Evolutionary conservation across 768 basidiomycete genomes (phyloP).

Genomic region (Suillus spraguei): DNA sequence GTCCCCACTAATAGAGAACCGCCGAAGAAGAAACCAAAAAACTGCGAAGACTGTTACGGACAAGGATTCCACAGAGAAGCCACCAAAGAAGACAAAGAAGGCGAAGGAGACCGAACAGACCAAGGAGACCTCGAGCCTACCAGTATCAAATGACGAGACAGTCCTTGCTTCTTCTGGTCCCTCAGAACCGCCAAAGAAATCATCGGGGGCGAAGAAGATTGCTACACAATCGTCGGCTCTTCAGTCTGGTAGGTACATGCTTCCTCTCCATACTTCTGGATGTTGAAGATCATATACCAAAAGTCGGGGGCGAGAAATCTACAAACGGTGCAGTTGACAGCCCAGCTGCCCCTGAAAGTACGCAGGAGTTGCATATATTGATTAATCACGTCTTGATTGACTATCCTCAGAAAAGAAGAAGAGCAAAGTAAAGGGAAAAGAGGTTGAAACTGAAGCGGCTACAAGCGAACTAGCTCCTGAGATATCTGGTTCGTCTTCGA

Average conservation of each 20-base stretch:
- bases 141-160: not conserved
- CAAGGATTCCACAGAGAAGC: constrained; percentile 2
- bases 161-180: not conserved
- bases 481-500: not conserved
- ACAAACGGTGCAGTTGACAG: not conserved
- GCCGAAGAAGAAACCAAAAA: constrained; percentile 13
- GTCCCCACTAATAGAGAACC: constrained; percentile 6
- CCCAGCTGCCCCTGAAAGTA: not conserved
- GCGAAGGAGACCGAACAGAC: constrained; percentile 3
- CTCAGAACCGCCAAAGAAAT: not conserved
- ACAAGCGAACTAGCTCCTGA: not conserved
- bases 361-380: not conserved
- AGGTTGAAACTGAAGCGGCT: not conserved
- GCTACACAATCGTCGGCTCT: too few species aligned
- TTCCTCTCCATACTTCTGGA: not conserved
- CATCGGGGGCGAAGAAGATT: not conserved
- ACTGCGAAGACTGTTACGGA: not conserved
- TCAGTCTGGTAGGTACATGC: not conserved
- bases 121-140: not conserved
- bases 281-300: not conserved
- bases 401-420: not conserved
- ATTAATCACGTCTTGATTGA: not conserved
- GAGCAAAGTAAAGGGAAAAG: not conserved
- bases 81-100: constrained; percentile 15
- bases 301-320: not conserved